Evolutionary conservation across 2,329 filamentous ascomycete species (phyloP), one percentile per base, ranked within the genome.

Genomic region (Hymenoscyphus linearis): DNA sequence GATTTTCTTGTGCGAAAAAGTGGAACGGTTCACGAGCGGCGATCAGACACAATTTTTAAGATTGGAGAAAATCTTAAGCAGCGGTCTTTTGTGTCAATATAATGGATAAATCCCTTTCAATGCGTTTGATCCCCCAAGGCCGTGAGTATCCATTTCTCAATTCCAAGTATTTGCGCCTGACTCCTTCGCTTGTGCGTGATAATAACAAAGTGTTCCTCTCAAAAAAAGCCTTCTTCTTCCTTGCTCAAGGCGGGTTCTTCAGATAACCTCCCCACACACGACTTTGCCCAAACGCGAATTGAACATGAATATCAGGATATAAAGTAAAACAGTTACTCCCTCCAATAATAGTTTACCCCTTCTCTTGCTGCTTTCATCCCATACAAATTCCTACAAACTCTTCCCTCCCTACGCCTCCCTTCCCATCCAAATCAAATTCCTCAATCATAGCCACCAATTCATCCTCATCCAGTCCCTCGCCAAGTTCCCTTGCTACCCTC

Each of bases 371-470:
- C 37, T 22, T 47, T 72, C 62, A 73, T 53, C 71, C 69, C 72
- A 74, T 73, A 64, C 72, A 74, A 66, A 74, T 74, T n/a, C 63
- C 65, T 35, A 74, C 65, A 71, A 89, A 89, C 74, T 89, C 86
- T 61, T 89, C 86, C 67, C 84, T 79, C 65, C 84, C 85, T 7
- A 89, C 86, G 60, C 84, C 92, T 12, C 93, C 93, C 69, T 96
- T 96, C 1, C 91, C 93, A 72, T 96, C 90, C 66, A 97, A 82
- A 78, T 99, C 95, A 78, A 98, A 96, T 76, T 98, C 93, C 72
- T 97, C 92, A 77, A 99, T 95, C 95, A 99, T 99, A 66, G 92
- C 92, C 68, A 85, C 82, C 64, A 99, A 81, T 75, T 99, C 95
- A 70, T 96, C 90, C 72, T 99, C 93, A 68, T 95, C 91, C 68